Evolutionary conservation across 805 yeast genomes (phyloP).

Genomic region (Candida taoyuanica): DNA sequence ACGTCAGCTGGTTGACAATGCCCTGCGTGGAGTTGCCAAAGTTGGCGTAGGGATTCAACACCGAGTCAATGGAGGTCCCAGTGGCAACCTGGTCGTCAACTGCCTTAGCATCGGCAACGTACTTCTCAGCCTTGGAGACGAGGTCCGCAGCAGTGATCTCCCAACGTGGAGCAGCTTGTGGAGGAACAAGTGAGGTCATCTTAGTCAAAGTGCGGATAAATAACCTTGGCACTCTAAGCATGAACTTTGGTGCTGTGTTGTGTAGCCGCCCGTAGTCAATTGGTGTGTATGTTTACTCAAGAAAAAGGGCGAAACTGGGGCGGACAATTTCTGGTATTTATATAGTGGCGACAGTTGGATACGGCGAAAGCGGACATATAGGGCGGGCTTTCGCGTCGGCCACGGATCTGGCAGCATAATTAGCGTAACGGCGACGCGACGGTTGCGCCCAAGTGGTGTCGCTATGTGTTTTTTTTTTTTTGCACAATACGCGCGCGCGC

Average conservation of each 20-base stretch:
- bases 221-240: not conserved
- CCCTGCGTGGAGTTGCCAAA: constrained; percentile 46
- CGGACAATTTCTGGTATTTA: not conserved
- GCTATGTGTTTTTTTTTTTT: too few relatives aligned
- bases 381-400: not conserved
- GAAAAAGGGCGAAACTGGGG: not conserved
- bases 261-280: too few relatives aligned
- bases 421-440: not conserved
- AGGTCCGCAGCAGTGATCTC: constrained; percentile 50
- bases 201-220: not conserved
- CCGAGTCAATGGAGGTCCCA: constrained; percentile 52
- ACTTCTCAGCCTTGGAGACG: constrained; percentile 35
- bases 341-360: not conserved
- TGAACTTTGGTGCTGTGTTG: not conserved
- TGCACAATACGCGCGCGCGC: too few relatives aligned
- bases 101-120: constrained; percentile 39
- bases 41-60: constrained; percentile 48
- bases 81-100: constrained; percentile 53
- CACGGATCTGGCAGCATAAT: not conserved
- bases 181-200: constrained; percentile 19
- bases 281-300: too few relatives aligned
- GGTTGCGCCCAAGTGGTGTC: too few relatives aligned
- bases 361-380: not conserved
- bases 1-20: constrained; percentile 48
- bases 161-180: constrained; percentile 47